Base-by-base conservation (phyloP, 2,329 filamentous ascomycete species). In the Monosporascus sp. region DNA sequence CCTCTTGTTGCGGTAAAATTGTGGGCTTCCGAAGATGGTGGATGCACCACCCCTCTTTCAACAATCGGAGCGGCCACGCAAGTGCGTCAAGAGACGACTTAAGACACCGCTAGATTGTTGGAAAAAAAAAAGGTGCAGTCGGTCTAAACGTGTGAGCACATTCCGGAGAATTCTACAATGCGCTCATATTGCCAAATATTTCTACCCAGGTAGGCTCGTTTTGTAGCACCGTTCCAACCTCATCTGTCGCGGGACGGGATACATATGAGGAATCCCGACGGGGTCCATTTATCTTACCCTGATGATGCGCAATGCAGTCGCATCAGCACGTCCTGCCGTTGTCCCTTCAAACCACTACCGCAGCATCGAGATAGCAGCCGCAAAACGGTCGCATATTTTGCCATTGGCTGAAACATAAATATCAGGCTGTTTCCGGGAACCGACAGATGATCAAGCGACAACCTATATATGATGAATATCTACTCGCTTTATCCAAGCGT, bases 271-370 rank as follows among this genome's bases (percentile, higher is more conserved):
- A 22, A 26, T 31, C 24, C 16, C 9, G 24, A 19, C 7, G 3
- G 17, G 38, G 43, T 19, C 43, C 24, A 31, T 16, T 7, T 24
- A 45, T 50, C 54, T 59, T 48, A 56, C 53, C 49, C 56, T 27
- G 49, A 57, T 59, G 57, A 57, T 61, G 53, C 56, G 56, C 57
- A 56, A 60, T 60, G 56, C 54, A 59, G 59, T 54, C 57, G 58
- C 58, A 61, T 60, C 55, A 57, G 54, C 57, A 55, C 59, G 60
- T 61, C 53, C 56, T 60, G 55, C 54, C 45, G 56, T 56, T 55
- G 17, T 16, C 53, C 51, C 50, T 56, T 56, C 52, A 52, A 52
- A 56, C 48, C 52, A 48, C 49, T 54, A 46, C 51, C 56, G 49
- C 50, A 50, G 48, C 51, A 52, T 52, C 20, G 48, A 52, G 50